Conservation (phyloP, 768 basidiomycete genomes). For the Collybiopsis confluens region DNA sequence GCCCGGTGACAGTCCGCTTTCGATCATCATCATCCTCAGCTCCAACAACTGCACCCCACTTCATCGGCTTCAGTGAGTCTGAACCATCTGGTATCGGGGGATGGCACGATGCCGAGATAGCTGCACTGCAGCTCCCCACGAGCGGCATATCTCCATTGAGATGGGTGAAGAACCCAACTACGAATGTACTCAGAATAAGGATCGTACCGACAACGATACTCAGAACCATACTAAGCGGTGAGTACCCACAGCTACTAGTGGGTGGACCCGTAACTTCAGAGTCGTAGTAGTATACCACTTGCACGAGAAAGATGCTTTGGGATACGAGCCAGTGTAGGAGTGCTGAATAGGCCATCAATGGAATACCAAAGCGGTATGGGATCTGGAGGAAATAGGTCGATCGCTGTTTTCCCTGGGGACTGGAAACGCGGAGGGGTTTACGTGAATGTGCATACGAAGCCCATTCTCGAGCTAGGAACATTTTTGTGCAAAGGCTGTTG, state of each 20-base stretch:
- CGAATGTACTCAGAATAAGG: not conserved
- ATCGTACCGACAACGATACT: not conserved
- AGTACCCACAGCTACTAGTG: not conserved
- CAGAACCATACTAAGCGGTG: not conserved
- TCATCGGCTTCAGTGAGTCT: not conserved
- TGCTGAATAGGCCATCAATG: not conserved
- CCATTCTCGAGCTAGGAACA: not conserved
- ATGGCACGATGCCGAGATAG: too few species aligned
- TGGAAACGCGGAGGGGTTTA: not conserved
- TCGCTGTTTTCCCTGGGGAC: not conserved
- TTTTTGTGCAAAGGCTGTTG: too few species aligned
- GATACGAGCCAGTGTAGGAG: not conserved
- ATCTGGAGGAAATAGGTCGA: not conserved
- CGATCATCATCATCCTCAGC: not conserved
- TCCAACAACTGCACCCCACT: not conserved
- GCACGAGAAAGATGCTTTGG: not conserved
- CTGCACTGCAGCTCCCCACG: too few species aligned
- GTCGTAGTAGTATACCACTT: not conserved
- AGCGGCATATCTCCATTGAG: too few species aligned
- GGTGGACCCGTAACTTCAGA: not conserved
- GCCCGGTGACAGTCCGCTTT: not conserved
- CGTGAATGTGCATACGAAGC: not conserved
- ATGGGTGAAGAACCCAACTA: not conserved
- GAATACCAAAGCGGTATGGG: not conserved
- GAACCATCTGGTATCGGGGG: not conserved